Evolutionary conservation across 495 filamentous ascomycete species (phyloP).

Genomic region (Neurospora sp.): DNA sequence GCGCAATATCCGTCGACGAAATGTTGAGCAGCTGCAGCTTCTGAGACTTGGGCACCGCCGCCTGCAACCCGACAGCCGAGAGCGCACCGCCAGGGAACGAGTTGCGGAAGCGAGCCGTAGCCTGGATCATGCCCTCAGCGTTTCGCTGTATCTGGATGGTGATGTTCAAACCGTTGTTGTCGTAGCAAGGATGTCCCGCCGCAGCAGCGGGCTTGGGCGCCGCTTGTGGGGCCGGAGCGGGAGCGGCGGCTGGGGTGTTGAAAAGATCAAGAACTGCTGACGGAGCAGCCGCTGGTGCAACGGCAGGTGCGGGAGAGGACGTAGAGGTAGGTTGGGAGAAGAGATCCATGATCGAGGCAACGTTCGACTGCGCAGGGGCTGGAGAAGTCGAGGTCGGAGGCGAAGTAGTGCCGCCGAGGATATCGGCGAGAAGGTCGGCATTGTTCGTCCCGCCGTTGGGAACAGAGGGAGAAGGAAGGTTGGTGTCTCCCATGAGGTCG

Average conservation of each 20-base stretch:
- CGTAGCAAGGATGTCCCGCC: conserved; percentile 59
- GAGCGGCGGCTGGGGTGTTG: conserved; percentile 27
- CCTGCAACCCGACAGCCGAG: conserved; percentile 69
- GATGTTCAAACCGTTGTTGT: conserved; percentile 74
- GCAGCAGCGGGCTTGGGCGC: conserved; percentile 28
- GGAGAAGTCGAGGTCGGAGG: conserved; percentile 45
- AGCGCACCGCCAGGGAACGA: conserved; percentile 48
- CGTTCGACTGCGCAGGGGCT: conserved; percentile 43
- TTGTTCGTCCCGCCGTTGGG: conserved; percentile 65
- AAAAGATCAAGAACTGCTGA: conserved; percentile 36
- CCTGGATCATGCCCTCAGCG: conserved; percentile 59
- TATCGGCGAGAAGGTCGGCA: conserved; percentile 80
- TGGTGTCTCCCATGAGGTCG: conserved; percentile 81
- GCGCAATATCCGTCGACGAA: conserved; percentile 61
- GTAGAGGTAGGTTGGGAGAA: conserved; percentile 38
- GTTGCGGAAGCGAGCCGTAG: conserved; percentile 77
- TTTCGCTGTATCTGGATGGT: conserved; percentile 74
- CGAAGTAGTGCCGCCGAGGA: conserved; percentile 56
- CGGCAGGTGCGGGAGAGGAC: conserved; percentile 17
- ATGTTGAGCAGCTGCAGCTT: conserved; percentile 84
- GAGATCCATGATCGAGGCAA: conserved; percentile 80
- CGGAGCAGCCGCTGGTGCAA: conserved; percentile 26
- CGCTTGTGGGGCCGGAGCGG: conserved; percentile 38
- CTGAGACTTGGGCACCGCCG: conserved; percentile 92
- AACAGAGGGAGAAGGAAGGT: conserved; percentile 36